A percentile compares a stretch with the other conserved stretches of the same genome.
Conservation (phyloP, 169 alveolate genomes). For the Eimeria maxima region DNA sequence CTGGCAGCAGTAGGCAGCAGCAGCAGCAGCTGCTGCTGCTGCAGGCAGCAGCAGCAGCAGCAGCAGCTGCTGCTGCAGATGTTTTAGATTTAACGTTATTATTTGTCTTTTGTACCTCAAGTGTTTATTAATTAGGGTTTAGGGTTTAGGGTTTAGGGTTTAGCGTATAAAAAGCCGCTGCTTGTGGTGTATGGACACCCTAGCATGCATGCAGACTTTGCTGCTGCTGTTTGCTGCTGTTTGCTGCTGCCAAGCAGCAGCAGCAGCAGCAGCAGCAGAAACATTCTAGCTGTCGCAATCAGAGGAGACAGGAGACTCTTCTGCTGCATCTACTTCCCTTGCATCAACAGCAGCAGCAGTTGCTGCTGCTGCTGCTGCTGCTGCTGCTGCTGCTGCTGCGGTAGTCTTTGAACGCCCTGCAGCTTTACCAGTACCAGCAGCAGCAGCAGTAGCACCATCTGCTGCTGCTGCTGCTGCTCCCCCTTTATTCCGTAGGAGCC, state of each 20-base stretch:
- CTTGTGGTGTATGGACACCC: background rate
- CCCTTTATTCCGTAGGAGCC: no score
- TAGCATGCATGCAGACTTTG: background rate
- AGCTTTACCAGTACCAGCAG: no score
- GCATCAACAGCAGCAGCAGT: background rate
- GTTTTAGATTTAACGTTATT: background rate
- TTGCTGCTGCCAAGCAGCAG: conserved; percentile 13
- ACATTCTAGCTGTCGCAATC: background rate
- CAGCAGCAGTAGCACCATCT: background rate
- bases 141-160: conserved; percentile 3
- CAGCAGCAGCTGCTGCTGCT: conserved; percentile 5
- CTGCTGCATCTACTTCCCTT: background rate
- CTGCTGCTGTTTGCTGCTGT: background rate
- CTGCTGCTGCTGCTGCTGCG: no score
- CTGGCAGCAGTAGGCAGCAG: no score
- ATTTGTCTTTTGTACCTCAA: background rate
- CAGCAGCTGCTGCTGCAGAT: background rate
- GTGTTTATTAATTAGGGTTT: background rate
- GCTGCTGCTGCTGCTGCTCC: no score
- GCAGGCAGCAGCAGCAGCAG: background rate
- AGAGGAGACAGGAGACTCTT: background rate
- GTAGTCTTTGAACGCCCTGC: no score
- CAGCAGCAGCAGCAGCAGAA: conserved; percentile 16
- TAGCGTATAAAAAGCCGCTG: background rate
- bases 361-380: background rate